These are phyloP conservation scores for Eucalyptus cloeziana DNA, from an alignment of 345 rosid species.

Conservation along the genomic window DNA sequence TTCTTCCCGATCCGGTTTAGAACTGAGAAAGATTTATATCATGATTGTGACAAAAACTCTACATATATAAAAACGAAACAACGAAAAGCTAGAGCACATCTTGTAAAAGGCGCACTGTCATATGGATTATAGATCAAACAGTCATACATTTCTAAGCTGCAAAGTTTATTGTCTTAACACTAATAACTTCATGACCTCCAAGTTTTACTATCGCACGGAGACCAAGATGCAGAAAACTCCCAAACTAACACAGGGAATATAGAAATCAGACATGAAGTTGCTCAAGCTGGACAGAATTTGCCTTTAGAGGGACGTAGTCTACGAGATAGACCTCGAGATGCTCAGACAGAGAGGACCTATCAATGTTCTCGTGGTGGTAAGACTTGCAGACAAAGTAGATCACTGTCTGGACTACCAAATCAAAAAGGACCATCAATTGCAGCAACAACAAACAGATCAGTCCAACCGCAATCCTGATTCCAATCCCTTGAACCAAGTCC, in stretches of 20 bases:
- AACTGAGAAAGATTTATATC: neutral
- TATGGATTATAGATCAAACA: neutral
- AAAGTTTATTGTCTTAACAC: neutral
- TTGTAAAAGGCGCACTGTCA: neutral
- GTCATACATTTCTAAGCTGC: neutral
- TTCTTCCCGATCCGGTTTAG: neutral
- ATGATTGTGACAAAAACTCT: neutral
- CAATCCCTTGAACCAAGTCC: neutral
- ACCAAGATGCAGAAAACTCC: neutral
- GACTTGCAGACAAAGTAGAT: constrained; percentile 48
- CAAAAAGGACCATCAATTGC: constrained; percentile 6
- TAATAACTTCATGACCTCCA: neutral
- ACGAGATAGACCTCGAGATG: neutral
- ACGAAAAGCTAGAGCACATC: neutral
- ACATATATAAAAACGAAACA: neutral
- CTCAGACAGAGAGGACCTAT: neutral
- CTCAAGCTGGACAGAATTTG: neutral
- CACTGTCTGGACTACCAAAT: constrained; percentile 23
- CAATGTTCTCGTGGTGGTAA: constrained; percentile 33
- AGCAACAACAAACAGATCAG: constrained; percentile 11
- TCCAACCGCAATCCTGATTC: neutral
- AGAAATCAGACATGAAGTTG: neutral
- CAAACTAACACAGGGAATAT: neutral
- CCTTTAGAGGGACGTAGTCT: neutral
- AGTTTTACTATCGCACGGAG: neutral